Percentiles rank a stretch among this genome's conserved stretches.
These are phyloP conservation scores for Trichophyton mentagrophytes DNA, from an alignment of 2,329 filamentous ascomycete species.

Conservation along the genomic window DNA sequence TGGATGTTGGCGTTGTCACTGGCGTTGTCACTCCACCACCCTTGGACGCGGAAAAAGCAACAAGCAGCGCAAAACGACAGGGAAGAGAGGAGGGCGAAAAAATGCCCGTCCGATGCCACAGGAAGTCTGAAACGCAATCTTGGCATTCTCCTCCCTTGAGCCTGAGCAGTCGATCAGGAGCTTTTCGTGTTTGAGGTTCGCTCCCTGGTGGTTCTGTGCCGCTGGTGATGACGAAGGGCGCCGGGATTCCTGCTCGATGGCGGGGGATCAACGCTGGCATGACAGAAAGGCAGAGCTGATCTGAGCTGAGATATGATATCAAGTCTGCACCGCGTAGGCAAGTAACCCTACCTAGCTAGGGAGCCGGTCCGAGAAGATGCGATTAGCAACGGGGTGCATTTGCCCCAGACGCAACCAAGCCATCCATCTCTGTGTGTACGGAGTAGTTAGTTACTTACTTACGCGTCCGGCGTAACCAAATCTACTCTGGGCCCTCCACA, in stretches of 20 bases:
- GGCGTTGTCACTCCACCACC: background rate
- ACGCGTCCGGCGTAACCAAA: too few species aligned
- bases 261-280: background rate
- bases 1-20: too few species aligned
- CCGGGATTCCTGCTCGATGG: background rate
- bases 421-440: too few species aligned
- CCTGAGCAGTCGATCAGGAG: constrained; percentile 1
- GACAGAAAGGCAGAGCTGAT: background rate
- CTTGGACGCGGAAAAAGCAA: background rate
- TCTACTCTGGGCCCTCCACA: background rate
- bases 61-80: background rate
- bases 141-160: background rate
- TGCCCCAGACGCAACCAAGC: background rate
- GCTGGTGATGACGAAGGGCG: background rate
- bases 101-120: background rate
- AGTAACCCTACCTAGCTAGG: background rate
- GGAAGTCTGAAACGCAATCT: background rate
- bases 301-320: background rate
- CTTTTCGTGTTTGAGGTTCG: background rate
- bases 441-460: too few species aligned
- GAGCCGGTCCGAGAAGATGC: background rate
- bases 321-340: background rate
- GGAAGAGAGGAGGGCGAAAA: background rate
- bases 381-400: background rate
- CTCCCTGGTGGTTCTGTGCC: background rate